Conservation (phyloP, 441 rosid genomes). For the Erodium trifolium region DNA sequence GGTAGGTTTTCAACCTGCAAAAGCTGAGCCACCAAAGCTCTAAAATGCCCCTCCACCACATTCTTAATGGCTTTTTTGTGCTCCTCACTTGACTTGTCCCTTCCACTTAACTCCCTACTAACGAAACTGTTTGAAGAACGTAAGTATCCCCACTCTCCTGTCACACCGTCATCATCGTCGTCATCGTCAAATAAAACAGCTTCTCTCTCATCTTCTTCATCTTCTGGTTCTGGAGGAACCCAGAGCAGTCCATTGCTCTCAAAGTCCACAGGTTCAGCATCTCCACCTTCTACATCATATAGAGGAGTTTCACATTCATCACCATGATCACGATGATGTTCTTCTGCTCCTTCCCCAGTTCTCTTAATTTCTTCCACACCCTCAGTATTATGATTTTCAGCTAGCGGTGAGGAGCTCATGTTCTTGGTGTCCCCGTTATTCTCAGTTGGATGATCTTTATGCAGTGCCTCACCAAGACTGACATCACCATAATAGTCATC, state of each 20-base stretch:
- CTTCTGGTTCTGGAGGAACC: conserved; percentile 98
- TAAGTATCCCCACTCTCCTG: conserved; percentile 82
- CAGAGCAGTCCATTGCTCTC: conserved; percentile 84
- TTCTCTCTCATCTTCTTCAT: conserved; percentile 93
- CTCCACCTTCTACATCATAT: conserved; percentile 42
- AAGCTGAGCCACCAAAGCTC: conserved; percentile 90
- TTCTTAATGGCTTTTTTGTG: conserved; percentile 79
- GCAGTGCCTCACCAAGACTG: conserved; percentile 2
- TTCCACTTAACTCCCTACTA: conserved; percentile 57
- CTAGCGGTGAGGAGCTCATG: conserved; percentile 2
- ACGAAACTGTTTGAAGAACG: conserved; percentile 68
- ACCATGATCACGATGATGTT: conserved; percentile 39
- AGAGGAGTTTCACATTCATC: conserved; percentile 53
- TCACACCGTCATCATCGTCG: conserved; percentile 48
- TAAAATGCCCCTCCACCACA: conserved; percentile 92
- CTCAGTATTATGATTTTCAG: conserved; percentile 38
- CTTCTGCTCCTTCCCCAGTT: conserved; percentile 44
- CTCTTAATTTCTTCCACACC: conserved; percentile 28
- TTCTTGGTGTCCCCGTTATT: not conserved
- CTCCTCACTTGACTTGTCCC: conserved; percentile 68
- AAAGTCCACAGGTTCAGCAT: conserved; percentile 72
- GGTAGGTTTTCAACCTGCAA: conserved; percentile 82
- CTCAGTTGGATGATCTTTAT: conserved; percentile 4
- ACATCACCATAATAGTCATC: not conserved
- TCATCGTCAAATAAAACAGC: conserved; percentile 45